Evolutionary conservation across 1,284 basidiomycete species (phyloP), one percentile per base, ranked within the genome.

Genomic region (Pterulicium gracile): DNA sequence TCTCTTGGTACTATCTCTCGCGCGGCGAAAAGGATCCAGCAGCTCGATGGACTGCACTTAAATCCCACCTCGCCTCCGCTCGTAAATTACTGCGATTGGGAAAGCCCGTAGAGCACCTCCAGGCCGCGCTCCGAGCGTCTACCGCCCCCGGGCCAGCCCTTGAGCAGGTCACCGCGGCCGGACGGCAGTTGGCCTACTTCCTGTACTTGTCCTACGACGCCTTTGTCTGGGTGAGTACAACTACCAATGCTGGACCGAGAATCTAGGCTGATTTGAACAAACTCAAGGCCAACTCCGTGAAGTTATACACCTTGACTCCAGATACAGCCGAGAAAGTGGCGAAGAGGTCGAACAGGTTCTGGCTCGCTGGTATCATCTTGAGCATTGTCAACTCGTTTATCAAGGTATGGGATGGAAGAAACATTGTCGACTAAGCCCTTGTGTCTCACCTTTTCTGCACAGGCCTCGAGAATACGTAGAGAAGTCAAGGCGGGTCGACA

Each of bases 31-130:
- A 81, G 56, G 63, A 72, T 20, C 70, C 82, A 46, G 85, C 83
- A 3, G 71, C 73, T 0, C 72, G 83, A 53, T 93, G 85, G 80
- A 78, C 79, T 48, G 81, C 83, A 0, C 71, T 95, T 54, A 93
- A 92, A 63, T 66, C 68, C 22, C 88, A 89, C 55, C 75, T 94
- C 24, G 87, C 77, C 2, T 75, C 74, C 19, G 86, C 78, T 41
- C 74, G 91, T 51, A 93, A 91, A 65, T 67, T 97, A 45, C 75
- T 98, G 75, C 79, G 95, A 17, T 70, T 98, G 46, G 91, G 93
- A 57, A 96, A 97, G 66, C 93, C 93, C 22, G 57, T 96, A 52
- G 95, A 98, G 62, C 92, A 97, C 67, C 73, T 96, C 15, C 96
- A 98, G 64, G 81, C 91, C 2, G 92, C 91, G 18, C 69, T 97